Evolutionary conservation across 1,284 basidiomycete species (phyloP), one percentile per base, ranked within the genome.

Genomic region (Ceratobasidium sp.): DNA sequence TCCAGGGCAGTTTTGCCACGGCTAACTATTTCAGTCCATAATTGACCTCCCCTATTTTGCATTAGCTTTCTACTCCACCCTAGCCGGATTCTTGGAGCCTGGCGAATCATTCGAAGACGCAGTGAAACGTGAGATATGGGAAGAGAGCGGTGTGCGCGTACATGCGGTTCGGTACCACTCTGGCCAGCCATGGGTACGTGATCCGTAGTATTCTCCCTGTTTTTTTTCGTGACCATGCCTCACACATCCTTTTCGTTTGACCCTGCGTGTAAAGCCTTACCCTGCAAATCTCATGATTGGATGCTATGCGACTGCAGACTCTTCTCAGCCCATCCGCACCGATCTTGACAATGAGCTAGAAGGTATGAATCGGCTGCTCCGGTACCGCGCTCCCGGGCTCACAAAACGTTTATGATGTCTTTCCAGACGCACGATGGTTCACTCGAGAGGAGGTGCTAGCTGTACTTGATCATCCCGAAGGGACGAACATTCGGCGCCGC

Each of bases 321-420:
- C 91, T 1, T 86, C 88, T 11, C 87, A 94, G 79, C 88, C 89
- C 2, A 92, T 99, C 79, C 89, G 95, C 13, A 87, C 89, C 13
- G 97, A 99, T 84, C 88, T 99, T 17, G 97, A 99, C 82, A 97
- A 98, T 81, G 97, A 99, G 85, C 89, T 99, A n/a, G 92, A 94
- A 82, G 94, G 94, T 93, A 79, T 68, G 15, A 51, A 20, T 54
- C 47, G 45, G 45, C 26, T 49, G 47, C 15, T 20, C 28, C 15
- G 31, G 31, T 35, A 20, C 49, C 33, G 20, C 58, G n/a, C 31
- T 28, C 37, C 17, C 42, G 33, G 39, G 17, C 42, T 17, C 13
- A 42, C 58, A n/a, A 42, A 66, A 64, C 39, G n/a, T 45, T 56
- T 45, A 53, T 45, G 33, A 31, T 51, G 28, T 65, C 37, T 61